A percentile compares a stretch with the other conserved stretches of the same genome.
Evolutionary conservation across 371 early-diverging fungal species (phyloP).

Genomic region (Mortierella sp.): DNA sequence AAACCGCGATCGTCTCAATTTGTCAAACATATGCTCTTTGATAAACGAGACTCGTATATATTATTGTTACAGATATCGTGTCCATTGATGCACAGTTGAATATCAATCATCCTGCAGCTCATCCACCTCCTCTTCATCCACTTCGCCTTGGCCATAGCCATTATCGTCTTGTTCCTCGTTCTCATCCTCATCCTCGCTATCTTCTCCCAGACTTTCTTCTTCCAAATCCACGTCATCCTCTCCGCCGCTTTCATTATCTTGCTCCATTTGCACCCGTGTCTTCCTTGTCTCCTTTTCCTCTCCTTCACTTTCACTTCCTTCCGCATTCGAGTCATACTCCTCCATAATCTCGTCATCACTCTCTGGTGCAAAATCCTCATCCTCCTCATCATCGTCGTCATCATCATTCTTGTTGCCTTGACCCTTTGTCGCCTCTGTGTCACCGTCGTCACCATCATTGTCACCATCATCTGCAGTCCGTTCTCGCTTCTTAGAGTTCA

Average conservation of each 20-base stretch:
- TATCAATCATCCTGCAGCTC: neutral
- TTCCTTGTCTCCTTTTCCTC: conserved; percentile 1
- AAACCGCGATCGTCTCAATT: no score
- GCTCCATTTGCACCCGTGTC: neutral
- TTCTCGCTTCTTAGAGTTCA: conserved; percentile 33
- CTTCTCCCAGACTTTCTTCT: conserved; percentile 1
- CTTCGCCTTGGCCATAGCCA: no score
- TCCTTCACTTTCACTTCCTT: conserved; percentile 8
- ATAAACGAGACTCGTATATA: no score
- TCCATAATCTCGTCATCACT: conserved; percentile 52
- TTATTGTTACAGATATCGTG: no score
- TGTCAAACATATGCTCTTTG: no score
- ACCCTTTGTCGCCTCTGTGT: conserved; percentile 3
- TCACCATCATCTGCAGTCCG: conserved; percentile 25
- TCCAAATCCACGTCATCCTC: conserved; percentile 11
- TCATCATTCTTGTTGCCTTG: conserved; percentile 16
- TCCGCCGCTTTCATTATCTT: conserved; percentile 2
- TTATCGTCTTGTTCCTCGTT: neutral
- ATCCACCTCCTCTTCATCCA: neutral
- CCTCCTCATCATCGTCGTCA: conserved; percentile 50
- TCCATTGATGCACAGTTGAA: no score
- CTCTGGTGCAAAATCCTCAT: conserved; percentile 50
- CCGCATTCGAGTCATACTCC: conserved; percentile 44
- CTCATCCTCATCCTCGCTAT: neutral
- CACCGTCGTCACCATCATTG: conserved; percentile 2